Percentiles rank a stretch among this genome's conserved stretches.
These are phyloP conservation scores for Megacollybia marginata DNA, from an alignment of 768 basidiomycete genomes.

Conservation along the genomic window DNA sequence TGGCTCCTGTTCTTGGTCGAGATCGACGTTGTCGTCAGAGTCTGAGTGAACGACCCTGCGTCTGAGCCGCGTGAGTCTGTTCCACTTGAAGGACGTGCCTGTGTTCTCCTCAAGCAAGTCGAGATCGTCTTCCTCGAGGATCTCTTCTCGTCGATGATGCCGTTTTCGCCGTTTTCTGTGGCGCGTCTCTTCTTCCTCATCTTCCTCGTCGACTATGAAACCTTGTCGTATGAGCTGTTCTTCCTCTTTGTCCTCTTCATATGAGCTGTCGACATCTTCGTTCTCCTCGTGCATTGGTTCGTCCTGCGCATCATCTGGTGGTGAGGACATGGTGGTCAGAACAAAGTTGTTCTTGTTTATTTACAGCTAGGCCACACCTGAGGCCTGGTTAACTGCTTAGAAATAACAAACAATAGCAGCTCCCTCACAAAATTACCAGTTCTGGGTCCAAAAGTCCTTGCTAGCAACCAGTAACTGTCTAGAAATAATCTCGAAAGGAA, in stretches of 20 bases:
- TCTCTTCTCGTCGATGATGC: slow-evolving; percentile 56
- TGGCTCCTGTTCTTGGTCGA: slow-evolving; percentile 51
- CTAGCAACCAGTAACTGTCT: too few relatives aligned
- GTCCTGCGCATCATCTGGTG: slow-evolving; percentile 38
- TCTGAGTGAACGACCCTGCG: slow-evolving; percentile 21
- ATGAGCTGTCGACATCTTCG: slow-evolving; percentile 67
- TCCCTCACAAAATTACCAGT: too few relatives aligned
- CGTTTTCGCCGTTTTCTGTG: slow-evolving; percentile 61
- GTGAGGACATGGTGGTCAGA: slow-evolving; percentile 48
- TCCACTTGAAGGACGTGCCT: slow-evolving; percentile 61
- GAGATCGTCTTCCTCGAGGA: slow-evolving; percentile 91
- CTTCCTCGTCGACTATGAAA: slow-evolving; percentile 88
- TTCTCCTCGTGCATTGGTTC: slow-evolving; percentile 61
- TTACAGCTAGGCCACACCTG: too few relatives aligned
- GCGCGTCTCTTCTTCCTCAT: slow-evolving; percentile 63
- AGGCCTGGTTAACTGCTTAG: too few relatives aligned
- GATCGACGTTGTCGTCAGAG: slow-evolving; percentile 44
- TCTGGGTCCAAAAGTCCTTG: too few relatives aligned
- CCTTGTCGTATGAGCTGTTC: slow-evolving; percentile 72
- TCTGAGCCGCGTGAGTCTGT: slow-evolving; percentile 59
- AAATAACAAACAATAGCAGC: too few relatives aligned
- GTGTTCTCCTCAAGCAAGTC: slow-evolving; percentile 87
- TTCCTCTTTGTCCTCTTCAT: slow-evolving; percentile 86
- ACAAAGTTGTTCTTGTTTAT: slow-evolving; percentile 1
- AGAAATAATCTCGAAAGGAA: too few relatives aligned